Percentiles rank a stretch among this genome's conserved stretches.
These are phyloP conservation scores for Gloeostereum incarnatum DNA, from an alignment of 768 basidiomycete species.

Conservation along the genomic window DNA sequence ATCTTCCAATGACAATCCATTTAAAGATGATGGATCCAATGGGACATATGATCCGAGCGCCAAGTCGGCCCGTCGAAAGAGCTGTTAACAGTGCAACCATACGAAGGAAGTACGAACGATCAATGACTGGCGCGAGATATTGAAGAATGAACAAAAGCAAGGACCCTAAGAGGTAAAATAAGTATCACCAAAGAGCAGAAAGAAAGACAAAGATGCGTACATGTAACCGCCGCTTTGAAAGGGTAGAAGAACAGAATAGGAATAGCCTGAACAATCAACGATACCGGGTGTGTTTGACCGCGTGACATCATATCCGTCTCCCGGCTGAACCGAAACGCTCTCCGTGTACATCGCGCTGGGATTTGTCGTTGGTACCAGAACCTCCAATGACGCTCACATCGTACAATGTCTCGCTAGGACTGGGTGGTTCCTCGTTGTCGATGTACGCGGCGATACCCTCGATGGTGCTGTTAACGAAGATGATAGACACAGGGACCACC, in stretches of 20 bases:
- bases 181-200: background rate
- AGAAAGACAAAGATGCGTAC: conserved; percentile 13
- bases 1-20: conserved; percentile 35
- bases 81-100: conserved; percentile 23
- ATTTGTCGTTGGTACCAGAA: no score
- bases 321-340: no score
- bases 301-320: no score
- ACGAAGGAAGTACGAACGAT: conserved; percentile 22
- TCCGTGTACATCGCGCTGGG: no score
- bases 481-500: conserved; percentile 23
- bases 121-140: conserved; percentile 18
- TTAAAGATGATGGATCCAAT: conserved; percentile 31
- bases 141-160: conserved; percentile 28
- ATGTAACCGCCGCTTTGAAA: conserved; percentile 31
- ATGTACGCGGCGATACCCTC: conserved; percentile 28
- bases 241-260: conserved; percentile 36
- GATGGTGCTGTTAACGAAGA: conserved; percentile 33
- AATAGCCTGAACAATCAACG: conserved; percentile 29
- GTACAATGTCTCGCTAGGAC: no score
- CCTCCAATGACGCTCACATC: no score
- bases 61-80: conserved; percentile 23
- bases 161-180: conserved; percentile 27
- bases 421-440: no score
- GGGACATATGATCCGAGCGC: conserved; percentile 25
- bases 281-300: conserved; percentile 26